These are phyloP conservation scores for Dothideomycetes sp. DNA, from an alignment of 2,329 filamentous ascomycete species.

Conservation along the genomic window DNA sequence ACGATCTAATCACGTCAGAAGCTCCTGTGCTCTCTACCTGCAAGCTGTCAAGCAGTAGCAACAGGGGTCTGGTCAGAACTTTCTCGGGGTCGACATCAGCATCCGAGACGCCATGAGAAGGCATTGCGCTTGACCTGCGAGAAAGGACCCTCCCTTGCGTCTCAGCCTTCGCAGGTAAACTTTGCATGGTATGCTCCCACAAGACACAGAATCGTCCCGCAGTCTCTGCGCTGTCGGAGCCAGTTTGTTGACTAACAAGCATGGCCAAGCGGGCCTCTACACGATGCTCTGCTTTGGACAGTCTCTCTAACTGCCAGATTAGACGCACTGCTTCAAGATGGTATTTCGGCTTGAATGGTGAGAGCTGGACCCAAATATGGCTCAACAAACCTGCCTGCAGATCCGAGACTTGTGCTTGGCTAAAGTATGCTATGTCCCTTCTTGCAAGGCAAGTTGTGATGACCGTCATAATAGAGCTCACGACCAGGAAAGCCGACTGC, in stretches of 20 bases:
- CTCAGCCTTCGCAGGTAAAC: slow-evolving; percentile 7
- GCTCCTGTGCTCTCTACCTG: slow-evolving; percentile 61
- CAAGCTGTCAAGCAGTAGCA: slow-evolving; percentile 71
- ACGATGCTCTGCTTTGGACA: slow-evolving; percentile 32
- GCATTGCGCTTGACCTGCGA: slow-evolving; percentile 18
- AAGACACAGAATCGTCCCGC: slow-evolving; percentile 62
- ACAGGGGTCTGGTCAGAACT: slow-evolving; percentile 69
- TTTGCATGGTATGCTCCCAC: slow-evolving; percentile 61
- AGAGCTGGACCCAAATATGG: slow-evolving; percentile 69
- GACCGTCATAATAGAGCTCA: slow-evolving; percentile 14
- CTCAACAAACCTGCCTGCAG: slow-evolving; percentile 59
- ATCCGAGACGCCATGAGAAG: slow-evolving; percentile 25
- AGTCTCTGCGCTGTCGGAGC: slow-evolving; percentile 33
- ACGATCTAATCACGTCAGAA: slow-evolving; percentile 66
- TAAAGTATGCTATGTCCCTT: slow-evolving; percentile 4
- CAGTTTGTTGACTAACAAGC: slow-evolving; percentile 3
- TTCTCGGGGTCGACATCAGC: slow-evolving; percentile 52
- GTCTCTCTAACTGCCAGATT: slow-evolving; percentile 74
- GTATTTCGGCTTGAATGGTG: slow-evolving; percentile 76
- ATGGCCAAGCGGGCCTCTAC: slow-evolving; percentile 7
- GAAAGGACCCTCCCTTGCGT: slow-evolving; percentile 10
- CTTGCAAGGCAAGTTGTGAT: slow-evolving; percentile 2
- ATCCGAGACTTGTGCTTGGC: slow-evolving; percentile 40
- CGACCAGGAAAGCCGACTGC: slow-evolving; percentile 12
- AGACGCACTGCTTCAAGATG: slow-evolving; percentile 85